Percentiles rank a stretch among this genome's conserved stretches.
phyloP scores from a whole-genome alignment of 2,329 filamentous ascomycete species.

The Cryphonectria japonica region DNA sequence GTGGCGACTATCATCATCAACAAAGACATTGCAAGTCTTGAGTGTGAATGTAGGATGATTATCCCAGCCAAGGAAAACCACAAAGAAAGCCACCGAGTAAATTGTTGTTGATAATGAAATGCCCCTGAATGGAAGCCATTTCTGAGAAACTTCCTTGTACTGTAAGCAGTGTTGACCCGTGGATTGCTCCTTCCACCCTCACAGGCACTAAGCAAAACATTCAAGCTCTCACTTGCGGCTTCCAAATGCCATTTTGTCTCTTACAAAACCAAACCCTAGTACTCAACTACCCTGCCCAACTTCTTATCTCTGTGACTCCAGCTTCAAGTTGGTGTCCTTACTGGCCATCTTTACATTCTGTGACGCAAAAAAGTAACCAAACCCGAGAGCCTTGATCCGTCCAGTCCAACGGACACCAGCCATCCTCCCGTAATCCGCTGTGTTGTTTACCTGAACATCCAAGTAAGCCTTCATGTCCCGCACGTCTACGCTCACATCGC shows the following conservation, averaged over 20 bases:
- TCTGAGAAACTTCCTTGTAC: background rate
- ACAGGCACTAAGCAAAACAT: background rate
- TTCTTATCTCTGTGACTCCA: background rate
- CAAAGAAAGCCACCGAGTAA: too few species aligned
- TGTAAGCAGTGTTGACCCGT: too few species aligned
- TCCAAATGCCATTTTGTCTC: background rate
- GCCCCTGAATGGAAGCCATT: background rate
- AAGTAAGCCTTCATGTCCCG: background rate
- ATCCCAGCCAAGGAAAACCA: too few species aligned
- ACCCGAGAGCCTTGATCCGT: slow-evolving; percentile 1
- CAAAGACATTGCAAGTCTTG: too few species aligned
- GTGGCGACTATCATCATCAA: too few species aligned
- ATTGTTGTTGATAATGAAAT: too few species aligned
- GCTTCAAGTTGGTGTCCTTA: background rate
- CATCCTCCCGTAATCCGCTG: background rate
- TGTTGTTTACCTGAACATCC: background rate
- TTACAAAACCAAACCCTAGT: background rate
- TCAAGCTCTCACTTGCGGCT: background rate
- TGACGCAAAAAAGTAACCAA: background rate
- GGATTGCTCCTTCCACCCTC: too few species aligned
- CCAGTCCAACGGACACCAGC: background rate
- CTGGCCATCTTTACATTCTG: background rate
- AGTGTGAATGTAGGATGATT: too few species aligned
- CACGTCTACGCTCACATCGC: background rate
- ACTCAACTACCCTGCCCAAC: background rate